A percentile compares a stretch with the other conserved stretches of the same genome.
Evolutionary conservation across 106 monocot species (phyloP).

Genomic region (Phalaenopsis equestris): DNA sequence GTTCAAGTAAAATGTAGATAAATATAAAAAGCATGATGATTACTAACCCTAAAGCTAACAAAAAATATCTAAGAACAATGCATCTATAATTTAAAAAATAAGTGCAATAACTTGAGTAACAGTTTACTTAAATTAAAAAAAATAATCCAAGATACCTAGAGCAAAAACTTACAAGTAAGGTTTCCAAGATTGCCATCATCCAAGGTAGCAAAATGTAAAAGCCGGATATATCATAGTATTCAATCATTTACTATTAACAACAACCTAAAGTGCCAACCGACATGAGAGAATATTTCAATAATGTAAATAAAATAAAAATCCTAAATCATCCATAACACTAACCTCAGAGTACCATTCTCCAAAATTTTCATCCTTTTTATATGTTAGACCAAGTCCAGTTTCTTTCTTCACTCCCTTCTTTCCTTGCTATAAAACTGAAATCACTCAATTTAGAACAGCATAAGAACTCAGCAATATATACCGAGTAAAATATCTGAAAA

Average conservation of each 20-base stretch:
- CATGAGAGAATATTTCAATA: no score
- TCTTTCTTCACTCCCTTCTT: conserved; percentile 97
- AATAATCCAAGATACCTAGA: neutral
- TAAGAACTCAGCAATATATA: no score
- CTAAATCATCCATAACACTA: neutral
- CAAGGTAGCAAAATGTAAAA: conserved; percentile 89
- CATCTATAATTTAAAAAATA: neutral
- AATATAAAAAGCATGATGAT: neutral
- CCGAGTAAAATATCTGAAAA: no score
- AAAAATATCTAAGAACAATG: neutral
- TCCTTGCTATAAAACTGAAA: conserved; percentile 24
- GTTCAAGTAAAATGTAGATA: neutral
- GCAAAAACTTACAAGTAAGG: conserved; percentile 47
- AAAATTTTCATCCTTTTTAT: no score
- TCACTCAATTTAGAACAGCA: no score
- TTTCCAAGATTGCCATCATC: conserved; percentile 84
- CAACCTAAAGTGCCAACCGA: conserved; percentile 44
- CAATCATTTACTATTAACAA: conserved; percentile 76
- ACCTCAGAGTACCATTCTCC: conserved; percentile 99
- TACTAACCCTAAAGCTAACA: neutral
- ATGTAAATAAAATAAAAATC: neutral
- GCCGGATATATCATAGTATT: conserved; percentile 88
- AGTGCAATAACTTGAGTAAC: neutral
- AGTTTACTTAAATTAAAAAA: neutral
- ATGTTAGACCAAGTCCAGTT: conserved; percentile 75